Evolutionary conservation across 345 rosid genomes (phyloP), one percentile per base, ranked within the genome.

Genomic region (Carallia pectinifolia): DNA sequence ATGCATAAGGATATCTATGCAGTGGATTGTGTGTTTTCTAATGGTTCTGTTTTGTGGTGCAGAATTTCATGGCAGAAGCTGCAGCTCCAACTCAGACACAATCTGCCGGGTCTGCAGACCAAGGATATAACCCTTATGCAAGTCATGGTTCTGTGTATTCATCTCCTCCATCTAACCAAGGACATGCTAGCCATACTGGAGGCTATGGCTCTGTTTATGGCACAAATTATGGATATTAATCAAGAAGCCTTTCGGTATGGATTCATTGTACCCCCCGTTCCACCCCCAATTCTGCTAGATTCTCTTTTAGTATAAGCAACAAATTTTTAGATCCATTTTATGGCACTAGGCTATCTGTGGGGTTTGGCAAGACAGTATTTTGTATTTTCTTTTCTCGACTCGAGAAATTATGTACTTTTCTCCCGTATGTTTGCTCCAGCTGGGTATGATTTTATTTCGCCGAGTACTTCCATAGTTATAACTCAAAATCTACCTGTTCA

Each of bases 41-140:
- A 61, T 59, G 56, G 15, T 59, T 34, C 31, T 68, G 37, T 62
- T 58, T n/a, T 44, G 13, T 64, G 13, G 4, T 83, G 88, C 91
- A 96, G 99, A 96, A 92, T 81, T 96, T 89, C 81, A 90, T 96
- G 94, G 93, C 97, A 36, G 99, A 96, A 76, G 96, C 96, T 33
- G 96, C 84, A 58, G 92, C 82, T 30, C 83, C 88, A 3, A 62
- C 86, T 40, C 96, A 86, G 73, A 48, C 83, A 23, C 96, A 81
- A 68, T 47, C 86, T 1, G 84, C 81, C 40, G 90, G 85, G 6
- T 65, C 83, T 15, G 68, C 89, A 37, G 98, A 92, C 71, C 99
- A 90, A 83, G 93, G 89, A 10, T 95, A 92, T 79, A 90, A 90
- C 79, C 90, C 98, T 0, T 95, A 95, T 53, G 91, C 91, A 34